These are phyloP conservation scores for Amanita brunnescens DNA, from an alignment of 768 basidiomycete species.

Conservation along the genomic window DNA sequence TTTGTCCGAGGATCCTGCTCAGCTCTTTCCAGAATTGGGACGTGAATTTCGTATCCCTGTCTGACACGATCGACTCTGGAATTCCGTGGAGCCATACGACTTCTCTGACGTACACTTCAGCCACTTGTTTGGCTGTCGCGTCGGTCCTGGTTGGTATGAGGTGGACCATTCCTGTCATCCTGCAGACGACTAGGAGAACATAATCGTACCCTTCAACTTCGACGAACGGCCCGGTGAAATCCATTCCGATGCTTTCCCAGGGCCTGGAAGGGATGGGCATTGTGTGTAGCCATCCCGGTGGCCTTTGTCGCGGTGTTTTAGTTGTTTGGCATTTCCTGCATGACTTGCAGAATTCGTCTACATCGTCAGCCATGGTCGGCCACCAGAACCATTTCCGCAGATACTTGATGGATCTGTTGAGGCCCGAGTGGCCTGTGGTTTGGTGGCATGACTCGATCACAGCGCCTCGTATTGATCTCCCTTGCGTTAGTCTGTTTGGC, in stretches of 20 bases:
- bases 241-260: slow-evolving; percentile 26
- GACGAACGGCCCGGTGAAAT: slow-evolving; percentile 27
- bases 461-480: background rate
- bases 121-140: slow-evolving; percentile 13
- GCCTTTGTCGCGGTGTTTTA: slow-evolving; percentile 9
- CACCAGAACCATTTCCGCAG: slow-evolving; percentile 23
- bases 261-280: slow-evolving; percentile 18
- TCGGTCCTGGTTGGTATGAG: slow-evolving; percentile 15
- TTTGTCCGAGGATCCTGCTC: slow-evolving; percentile 18
- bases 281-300: slow-evolving; percentile 18
- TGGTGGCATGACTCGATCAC: background rate
- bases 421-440: background rate
- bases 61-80: slow-evolving; percentile 18
- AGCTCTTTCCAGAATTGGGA: slow-evolving; percentile 22
- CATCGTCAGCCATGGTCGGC: slow-evolving; percentile 8
- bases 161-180: slow-evolving; percentile 18
- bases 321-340: slow-evolving; percentile 14
- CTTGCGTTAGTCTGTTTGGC: background rate
- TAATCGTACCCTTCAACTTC: slow-evolving; percentile 15
- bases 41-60: slow-evolving; percentile 26
- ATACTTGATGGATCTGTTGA: slow-evolving; percentile 5
- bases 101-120: slow-evolving; percentile 15
- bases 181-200: slow-evolving; percentile 18
- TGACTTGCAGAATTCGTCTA: slow-evolving; percentile 10
- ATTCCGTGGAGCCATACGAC: slow-evolving; percentile 20